A percentile compares a stretch with the other conserved stretches of the same genome.
Evolutionary conservation across 495 filamentous ascomycete genomes (phyloP).

Genomic region (Aspergillus incahuasiensis): DNA sequence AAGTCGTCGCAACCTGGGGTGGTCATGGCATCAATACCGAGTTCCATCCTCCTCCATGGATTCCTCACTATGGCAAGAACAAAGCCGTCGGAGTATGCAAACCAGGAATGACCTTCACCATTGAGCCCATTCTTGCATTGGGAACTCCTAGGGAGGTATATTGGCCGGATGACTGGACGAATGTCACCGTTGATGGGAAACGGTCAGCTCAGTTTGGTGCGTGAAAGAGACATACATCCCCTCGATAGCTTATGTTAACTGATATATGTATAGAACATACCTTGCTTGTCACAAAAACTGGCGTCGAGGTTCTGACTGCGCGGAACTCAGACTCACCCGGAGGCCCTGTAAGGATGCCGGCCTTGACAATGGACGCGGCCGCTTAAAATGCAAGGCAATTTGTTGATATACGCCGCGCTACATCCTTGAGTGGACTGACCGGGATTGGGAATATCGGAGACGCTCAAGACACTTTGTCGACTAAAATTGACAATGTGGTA

Average conservation of each 20-base stretch:
- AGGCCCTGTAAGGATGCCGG: conserved; percentile 70
- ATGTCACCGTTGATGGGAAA: conserved; percentile 74
- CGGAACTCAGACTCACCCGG: conserved; percentile 75
- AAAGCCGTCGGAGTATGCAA: conserved; percentile 84
- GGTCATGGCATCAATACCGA: conserved; percentile 82
- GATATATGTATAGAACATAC: conserved; percentile 63
- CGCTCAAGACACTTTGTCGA: no score
- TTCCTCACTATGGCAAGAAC: conserved; percentile 86
- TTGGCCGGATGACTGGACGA: conserved; percentile 92
- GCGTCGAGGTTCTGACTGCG: conserved; percentile 89
- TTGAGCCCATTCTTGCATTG: conserved; percentile 85
- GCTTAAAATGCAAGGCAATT: neutral
- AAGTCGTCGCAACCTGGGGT: conserved; percentile 81
- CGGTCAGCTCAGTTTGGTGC: conserved; percentile 69
- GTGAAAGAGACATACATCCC: neutral
- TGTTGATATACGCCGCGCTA: no score
- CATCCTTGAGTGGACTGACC: no score
- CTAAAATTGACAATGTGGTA: no score
- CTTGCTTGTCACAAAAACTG: conserved; percentile 84
- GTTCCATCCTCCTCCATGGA: conserved; percentile 79
- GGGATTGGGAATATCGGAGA: no score
- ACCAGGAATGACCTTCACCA: conserved; percentile 87
- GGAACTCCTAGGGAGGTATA: conserved; percentile 75
- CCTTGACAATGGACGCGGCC: conserved; percentile 21
- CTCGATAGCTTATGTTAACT: neutral